Percentiles rank a stretch among this genome's conserved stretches.
phyloP scores from a whole-genome alignment of 1,284 basidiomycete genomes.

The Cryptococcus neoformans region DNA sequence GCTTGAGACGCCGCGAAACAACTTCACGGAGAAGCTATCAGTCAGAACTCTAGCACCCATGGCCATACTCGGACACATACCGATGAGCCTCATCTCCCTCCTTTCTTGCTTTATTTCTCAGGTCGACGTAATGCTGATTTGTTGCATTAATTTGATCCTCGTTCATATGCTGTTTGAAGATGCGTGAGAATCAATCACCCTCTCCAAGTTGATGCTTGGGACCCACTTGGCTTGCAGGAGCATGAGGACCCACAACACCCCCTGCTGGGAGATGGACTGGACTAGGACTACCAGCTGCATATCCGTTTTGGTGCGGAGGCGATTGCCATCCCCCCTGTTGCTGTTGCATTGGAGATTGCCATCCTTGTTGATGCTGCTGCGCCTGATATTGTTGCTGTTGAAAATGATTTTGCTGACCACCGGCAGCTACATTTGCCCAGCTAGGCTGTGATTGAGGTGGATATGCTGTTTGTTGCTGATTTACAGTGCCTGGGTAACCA shows the following conservation, averaged over 20 bases:
- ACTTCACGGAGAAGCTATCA: slow-evolving; percentile 6
- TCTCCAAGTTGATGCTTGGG: neutral
- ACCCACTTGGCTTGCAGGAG: slow-evolving; percentile 30
- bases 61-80: slow-evolving; percentile 12
- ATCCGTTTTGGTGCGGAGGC: slow-evolving; percentile 18
- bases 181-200: neutral
- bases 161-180: slow-evolving; percentile 47
- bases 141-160: slow-evolving; percentile 52
- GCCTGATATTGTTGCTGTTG: slow-evolving; percentile 14
- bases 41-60: neutral
- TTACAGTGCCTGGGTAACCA: slow-evolving; percentile 7
- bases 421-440: slow-evolving; percentile 9
- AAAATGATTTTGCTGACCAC: neutral
- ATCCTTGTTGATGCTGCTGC: slow-evolving; percentile 17
- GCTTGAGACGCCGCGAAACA: slow-evolving; percentile 44
- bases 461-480: slow-evolving; percentile 20
- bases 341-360: slow-evolving; percentile 26
- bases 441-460: slow-evolving; percentile 13
- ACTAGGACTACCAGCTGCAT: slow-evolving; percentile 16
- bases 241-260: slow-evolving; percentile 50
- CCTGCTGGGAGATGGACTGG: slow-evolving; percentile 22
- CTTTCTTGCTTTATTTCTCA: slow-evolving; percentile 68
- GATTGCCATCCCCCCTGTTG: slow-evolving; percentile 25
- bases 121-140: slow-evolving; percentile 63
- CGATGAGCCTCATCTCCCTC: slow-evolving; percentile 58